Evolutionary conservation across 306 rosid genomes (phyloP), one percentile per base, ranked within the genome.

Genomic region (Vigna unguiculata): DNA sequence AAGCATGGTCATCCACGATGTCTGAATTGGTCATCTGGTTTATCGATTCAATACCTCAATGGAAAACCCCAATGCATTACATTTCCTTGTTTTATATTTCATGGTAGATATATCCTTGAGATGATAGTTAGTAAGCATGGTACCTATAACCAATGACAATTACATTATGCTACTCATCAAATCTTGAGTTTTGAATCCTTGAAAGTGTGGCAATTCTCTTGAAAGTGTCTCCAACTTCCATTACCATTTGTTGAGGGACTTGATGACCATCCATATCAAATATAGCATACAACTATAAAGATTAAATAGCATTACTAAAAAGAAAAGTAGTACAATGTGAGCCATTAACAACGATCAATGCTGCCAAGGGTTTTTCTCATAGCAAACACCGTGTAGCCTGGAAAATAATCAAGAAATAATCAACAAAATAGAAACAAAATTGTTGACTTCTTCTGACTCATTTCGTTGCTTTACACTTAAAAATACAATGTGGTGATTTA

Each of bases 361-460:
- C 96, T 45, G 96, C 96, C 90, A 93, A 79, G 19, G 98, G 98
- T n/a, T n/a, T 82, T 93, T 93, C 84, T 93, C 94, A 63, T 86
- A 86, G 83, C 94, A 90, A 69, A 85, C 98, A 48, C 98, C 98
- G 78, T 89, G 98, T 61, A 93, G 77, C 98, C 97, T 93, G 90
- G 22, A 78, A 71, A 72, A 58, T 71, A 16, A 74, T 71, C 45
- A 81, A 49, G 45, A 68, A 41, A 55, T 21, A 28, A 30, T 45
- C n/a, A 46, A 46, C 14, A 47, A 47, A 47, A 15, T 11, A 43
- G 2, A 12, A 43, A 11, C 9, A 43, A 77, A 13, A 0, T 53
- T 36, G 58, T 40, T 51, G 67, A 65, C 2, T 64, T 72, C n/a
- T n/a, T n/a, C 65, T 60, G 38, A 49, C 34, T 25, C 34, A 52